Evolutionary conservation across 148 eudicot species (phyloP).

Genomic region (Rhododendron henanense): DNA sequence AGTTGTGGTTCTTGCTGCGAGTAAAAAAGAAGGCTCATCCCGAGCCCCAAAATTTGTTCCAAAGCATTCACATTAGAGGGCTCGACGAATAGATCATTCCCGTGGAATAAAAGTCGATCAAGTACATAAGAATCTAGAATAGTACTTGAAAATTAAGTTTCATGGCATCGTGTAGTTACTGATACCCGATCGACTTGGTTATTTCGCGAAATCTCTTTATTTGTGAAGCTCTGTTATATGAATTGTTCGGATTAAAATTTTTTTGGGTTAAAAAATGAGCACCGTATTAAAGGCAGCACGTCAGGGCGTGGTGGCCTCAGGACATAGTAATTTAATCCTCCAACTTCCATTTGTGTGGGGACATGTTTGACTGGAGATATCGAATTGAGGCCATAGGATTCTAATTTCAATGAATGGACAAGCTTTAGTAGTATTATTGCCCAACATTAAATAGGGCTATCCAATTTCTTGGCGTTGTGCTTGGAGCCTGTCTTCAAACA

Average conservation of each 20-base stretch:
- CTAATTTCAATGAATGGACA: conserved; percentile 1
- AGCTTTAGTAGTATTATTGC: neutral
- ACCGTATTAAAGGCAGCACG: neutral
- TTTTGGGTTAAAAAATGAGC: neutral
- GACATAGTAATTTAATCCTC: neutral
- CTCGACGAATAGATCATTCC: neutral
- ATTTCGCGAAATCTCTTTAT: no score
- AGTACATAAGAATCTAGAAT: neutral
- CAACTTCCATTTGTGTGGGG: neutral
- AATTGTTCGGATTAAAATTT: neutral
- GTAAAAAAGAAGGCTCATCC: neutral
- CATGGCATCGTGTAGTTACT: no score
- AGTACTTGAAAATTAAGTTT: neutral
- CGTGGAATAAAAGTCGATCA: neutral
- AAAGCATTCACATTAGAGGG: neutral
- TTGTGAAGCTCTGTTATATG: no score
- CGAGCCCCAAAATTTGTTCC: neutral
- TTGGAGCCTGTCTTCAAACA: neutral
- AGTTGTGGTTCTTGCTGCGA: neutral
- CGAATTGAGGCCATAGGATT: neutral
- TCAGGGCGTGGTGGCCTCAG: neutral
- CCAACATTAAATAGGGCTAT: neutral
- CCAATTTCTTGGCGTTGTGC: neutral
- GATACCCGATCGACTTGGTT: neutral
- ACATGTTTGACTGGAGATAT: neutral